Base-by-base conservation (phyloP, 495 filamentous ascomycete genomes). In the Talaromyces nanjingensis region DNA sequence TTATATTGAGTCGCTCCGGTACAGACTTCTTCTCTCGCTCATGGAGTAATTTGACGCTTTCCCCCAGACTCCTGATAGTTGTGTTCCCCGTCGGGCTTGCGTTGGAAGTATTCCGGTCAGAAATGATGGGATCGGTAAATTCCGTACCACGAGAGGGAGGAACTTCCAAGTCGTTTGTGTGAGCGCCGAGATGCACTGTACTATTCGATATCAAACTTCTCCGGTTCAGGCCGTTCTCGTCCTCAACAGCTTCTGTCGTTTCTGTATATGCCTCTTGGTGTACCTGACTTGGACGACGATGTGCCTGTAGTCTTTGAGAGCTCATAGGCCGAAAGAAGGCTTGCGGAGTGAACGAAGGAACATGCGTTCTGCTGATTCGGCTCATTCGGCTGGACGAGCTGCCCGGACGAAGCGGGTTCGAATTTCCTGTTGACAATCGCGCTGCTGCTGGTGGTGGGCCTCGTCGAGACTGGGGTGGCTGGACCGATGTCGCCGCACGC, bases 241-340 rank as follows among this genome's bases (percentile, higher is more conserved):
- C 82, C 3, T 66, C 69, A 66, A 74, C 77, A 42, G 77, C 78
- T 22, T 79, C 76, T 9, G 76, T 72, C 8, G 76, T 70, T 8
- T 73, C 72, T 42, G 72, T 74, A 53, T 71, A 80, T 65, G 75
- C 77, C 62, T 71, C 81, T 65, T 71, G 65, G 16, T 84, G 83
- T 12, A 83, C 77, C 27, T 82, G 79, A 55, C 86, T 87, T 54
- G 60, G 60, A 62, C 60, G 60, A 70, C 94, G 81, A 72, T 98
- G 96, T 59, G 92, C 93, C 74, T 98, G 94, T 57, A 97, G 79
- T 71, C 91, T 86, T 73, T 97, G 93, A 24, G 92, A 96, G 76
- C 92, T 97, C 94, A 98, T 96, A 18, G 94, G 94, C 8, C 88
- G 87, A 68, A 97, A 97, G 74, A 98, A 98, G 20, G 89, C 93